Evolutionary conservation across 2,329 filamentous ascomycete genomes (phyloP), one percentile per base, ranked within the genome.

Genomic region (Penicillium sp.): DNA sequence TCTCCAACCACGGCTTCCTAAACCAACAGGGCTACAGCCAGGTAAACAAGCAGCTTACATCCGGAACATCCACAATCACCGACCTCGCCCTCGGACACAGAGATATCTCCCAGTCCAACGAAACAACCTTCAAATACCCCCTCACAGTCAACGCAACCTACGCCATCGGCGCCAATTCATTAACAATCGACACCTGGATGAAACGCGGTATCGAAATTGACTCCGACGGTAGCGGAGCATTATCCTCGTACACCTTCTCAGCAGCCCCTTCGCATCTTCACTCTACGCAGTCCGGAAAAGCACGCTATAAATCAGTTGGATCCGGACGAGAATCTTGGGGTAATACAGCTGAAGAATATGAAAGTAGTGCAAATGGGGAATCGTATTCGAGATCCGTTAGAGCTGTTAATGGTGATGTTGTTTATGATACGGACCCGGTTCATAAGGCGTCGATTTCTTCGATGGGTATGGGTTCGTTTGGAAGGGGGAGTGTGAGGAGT

Each of bases 191-290:
- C 21, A 82, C 77, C 10, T 69, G 65, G n/a, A 69, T 87, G 60
- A 70, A 70, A 39, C 78, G 81, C 13, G 79, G 78, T 11, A 78
- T 85, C 31, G 65, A 78, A 16, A 75, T 83, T 8, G 53, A 59
- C 5, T 57, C 66, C 8, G 65, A 75, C 23, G 75, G 77, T 23
- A 55, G 80, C 4, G 66, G 71, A 8, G 70, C 80, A 1, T 77
- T 83, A 23, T 85, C 89, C 47, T 83, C 87, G 0, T 84, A 88
- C 59, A 82, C 80, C 0, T 87, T 87, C 59, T 62, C 72, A 21
- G 60, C 65, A 4, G 67, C 68, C 0, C 58, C 68, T 3, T 63
- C 64, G 2, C 36, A 54, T 29, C 53, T 72, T 9, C 58, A 63
- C 13, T 68, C 69, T 5, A 60, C 51, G 10, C 70, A 73, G 55